A percentile compares a stretch with the other conserved stretches of the same genome.
Evolutionary conservation across 2,329 filamentous ascomycete genomes (phyloP).

Genomic region (Iodosphaeria phyllophila): DNA sequence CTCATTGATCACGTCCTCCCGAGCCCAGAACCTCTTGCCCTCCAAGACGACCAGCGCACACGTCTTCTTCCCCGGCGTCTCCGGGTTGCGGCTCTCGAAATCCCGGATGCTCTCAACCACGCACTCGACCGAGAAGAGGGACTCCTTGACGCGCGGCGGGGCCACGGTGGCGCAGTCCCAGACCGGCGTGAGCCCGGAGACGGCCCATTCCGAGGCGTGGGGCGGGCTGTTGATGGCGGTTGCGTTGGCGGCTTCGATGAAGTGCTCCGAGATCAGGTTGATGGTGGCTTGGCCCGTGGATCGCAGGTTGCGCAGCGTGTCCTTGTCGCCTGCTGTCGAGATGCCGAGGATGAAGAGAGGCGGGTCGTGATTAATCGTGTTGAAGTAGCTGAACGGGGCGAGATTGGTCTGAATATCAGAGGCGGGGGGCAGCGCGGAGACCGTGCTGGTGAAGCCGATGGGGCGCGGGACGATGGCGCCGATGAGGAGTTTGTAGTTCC

Average conservation of each 20-base stretch:
- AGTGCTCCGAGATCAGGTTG: constrained; percentile 76
- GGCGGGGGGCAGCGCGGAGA: no score
- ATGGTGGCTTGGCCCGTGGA: constrained; percentile 62
- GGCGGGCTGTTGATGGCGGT: constrained; percentile 60
- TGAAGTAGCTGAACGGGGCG: constrained; percentile 76
- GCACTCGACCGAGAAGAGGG: constrained; percentile 67
- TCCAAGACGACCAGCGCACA: constrained; percentile 62
- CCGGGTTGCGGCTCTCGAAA: constrained; percentile 59
- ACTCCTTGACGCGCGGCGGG: constrained; percentile 59
- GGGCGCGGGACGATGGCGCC: constrained; percentile 68
- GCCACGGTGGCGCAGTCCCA: constrained; percentile 45
- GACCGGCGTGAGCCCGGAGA: constrained; percentile 57
- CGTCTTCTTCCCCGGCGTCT: constrained; percentile 53
- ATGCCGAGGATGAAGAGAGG: constrained; percentile 56
- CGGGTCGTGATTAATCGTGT: constrained; percentile 69
- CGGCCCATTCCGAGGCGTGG: constrained; percentile 60
- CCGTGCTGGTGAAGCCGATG: constrained; percentile 45
- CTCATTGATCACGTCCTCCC: constrained; percentile 74
- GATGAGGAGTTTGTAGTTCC: constrained; percentile 90
- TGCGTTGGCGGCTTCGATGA: constrained; percentile 75
- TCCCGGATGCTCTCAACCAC: constrained; percentile 58
- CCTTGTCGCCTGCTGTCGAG: constrained; percentile 37
- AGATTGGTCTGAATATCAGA: constrained; percentile 51
- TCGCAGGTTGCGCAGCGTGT: constrained; percentile 56
- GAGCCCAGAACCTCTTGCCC: constrained; percentile 72